Conservation (phyloP, 176 grass and related monocot genomes). For the Oryza glaberrima region DNA sequence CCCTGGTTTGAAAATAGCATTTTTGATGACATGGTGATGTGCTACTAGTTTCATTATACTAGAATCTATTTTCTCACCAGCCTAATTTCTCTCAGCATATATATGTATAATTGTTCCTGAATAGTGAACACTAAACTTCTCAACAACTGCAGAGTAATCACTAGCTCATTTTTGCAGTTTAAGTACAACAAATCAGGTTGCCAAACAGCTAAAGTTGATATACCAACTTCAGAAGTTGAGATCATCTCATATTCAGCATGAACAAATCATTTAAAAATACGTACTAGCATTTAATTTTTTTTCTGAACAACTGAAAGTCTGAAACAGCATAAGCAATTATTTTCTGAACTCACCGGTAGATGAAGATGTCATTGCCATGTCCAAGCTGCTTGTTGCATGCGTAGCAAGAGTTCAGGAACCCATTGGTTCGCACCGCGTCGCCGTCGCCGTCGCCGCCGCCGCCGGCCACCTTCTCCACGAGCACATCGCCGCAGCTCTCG, state of each 20-base stretch:
- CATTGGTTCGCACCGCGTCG: slow-evolving; percentile 20
- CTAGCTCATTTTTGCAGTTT: background rate
- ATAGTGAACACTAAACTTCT: background rate
- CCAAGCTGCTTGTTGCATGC: slow-evolving; percentile 72
- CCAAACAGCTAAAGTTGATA: background rate
- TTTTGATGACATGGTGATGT: background rate
- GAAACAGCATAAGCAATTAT: background rate
- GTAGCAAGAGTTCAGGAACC: slow-evolving; percentile 62
- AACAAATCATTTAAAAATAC: slow-evolving; percentile 15
- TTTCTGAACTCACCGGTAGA: slow-evolving; percentile 65
- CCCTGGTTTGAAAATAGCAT: background rate
- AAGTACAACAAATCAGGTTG: slow-evolving; percentile 20
- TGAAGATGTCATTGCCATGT: slow-evolving; percentile 53
- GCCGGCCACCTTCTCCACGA: slow-evolving; percentile 19
- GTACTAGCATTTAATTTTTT: background rate
- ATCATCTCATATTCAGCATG: slow-evolving; percentile 33
- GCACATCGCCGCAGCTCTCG: slow-evolving; percentile 61
- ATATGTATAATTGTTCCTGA: background rate
- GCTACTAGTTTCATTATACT: background rate
- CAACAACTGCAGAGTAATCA: background rate
- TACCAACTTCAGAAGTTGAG: background rate
- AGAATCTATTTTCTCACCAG: background rate
- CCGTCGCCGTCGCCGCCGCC: background rate
- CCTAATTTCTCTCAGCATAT: background rate
- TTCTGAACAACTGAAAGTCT: background rate